Evolutionary conservation across 176 grass and related monocot genomes (phyloP).

Genomic region (Musa schizocarpa): DNA sequence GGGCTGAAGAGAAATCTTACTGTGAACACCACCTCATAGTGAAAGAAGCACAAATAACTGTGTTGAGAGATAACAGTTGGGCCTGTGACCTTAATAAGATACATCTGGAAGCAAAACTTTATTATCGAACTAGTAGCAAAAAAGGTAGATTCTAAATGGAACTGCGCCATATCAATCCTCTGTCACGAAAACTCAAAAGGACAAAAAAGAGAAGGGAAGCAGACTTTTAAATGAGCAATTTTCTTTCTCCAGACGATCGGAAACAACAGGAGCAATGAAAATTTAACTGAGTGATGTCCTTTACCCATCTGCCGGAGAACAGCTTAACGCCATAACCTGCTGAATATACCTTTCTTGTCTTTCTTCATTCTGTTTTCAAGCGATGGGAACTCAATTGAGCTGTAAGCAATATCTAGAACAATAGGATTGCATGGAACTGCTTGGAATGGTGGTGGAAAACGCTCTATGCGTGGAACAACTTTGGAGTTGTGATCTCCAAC

Average conservation of each 20-base stretch:
- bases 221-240: background rate
- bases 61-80: too few species aligned
- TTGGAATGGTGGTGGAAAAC: constrained; percentile 71
- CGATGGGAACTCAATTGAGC: constrained; percentile 67
- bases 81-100: background rate
- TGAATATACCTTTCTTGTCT: constrained; percentile 84
- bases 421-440: constrained; percentile 84
- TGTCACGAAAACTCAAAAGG: background rate
- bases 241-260: background rate
- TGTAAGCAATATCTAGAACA: constrained; percentile 88
- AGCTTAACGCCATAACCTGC: constrained; percentile 60
- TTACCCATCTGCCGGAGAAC: background rate
- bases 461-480: constrained; percentile 40
- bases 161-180: background rate
- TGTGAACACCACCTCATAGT: too few species aligned
- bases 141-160: background rate
- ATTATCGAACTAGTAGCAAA: background rate
- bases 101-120: background rate
- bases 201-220: background rate
- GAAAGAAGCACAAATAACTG: too few species aligned
- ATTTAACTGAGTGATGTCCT: background rate
- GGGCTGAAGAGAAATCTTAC: too few species aligned
- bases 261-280: background rate
- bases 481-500: constrained; percentile 55
- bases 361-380: constrained; percentile 95